A percentile compares a stretch with the other conserved stretches of the same genome.
These are phyloP conservation scores for Porogramme epimiltina DNA, from an alignment of 1,284 basidiomycete genomes.

Conservation along the genomic window DNA sequence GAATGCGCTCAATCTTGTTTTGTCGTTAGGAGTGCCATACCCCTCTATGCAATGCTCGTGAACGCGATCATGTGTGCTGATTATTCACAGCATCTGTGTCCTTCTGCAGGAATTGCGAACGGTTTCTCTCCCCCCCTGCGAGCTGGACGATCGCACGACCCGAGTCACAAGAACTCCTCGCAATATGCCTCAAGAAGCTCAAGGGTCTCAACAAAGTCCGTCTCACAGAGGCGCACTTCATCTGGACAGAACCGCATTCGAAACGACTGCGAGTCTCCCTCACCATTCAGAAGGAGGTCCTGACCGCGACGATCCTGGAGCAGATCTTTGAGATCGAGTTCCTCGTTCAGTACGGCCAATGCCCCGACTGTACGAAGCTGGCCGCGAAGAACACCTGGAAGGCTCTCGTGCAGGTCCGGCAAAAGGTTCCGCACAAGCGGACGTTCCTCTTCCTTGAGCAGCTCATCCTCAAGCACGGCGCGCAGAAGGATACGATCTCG, in stretches of 20 bases:
- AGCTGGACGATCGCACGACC: constrained; percentile 88
- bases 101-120: constrained; percentile 95
- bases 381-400: constrained; percentile 99
- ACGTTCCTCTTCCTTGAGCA: constrained; percentile 99
- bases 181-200: constrained; percentile 91
- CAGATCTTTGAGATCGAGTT: constrained; percentile 98
- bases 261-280: constrained; percentile 92
- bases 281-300: constrained; percentile 97
- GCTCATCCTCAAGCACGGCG: constrained; percentile 94
- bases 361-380: constrained; percentile 89
- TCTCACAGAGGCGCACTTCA: constrained; percentile 95
- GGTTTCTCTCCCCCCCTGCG: constrained; percentile 90
- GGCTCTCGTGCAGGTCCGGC: constrained; percentile 94
- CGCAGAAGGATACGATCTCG: constrained; percentile 94
- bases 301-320: constrained; percentile 94
- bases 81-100: constrained; percentile 74
- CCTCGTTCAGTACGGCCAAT: constrained; percentile 95
- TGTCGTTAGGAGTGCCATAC: too few relatives aligned
- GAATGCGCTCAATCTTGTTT: too few relatives aligned
- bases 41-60: too few relatives aligned
- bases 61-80: too few relatives aligned
- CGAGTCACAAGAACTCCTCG: constrained; percentile 91
- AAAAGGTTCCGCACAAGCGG: constrained; percentile 97
- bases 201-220: constrained; percentile 95
- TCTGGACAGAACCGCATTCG: constrained; percentile 99